A percentile compares a stretch with the other conserved stretches of the same genome.
These are phyloP conservation scores for Bipolaris gigantea DNA, from an alignment of 2,329 filamentous ascomycete species.

Conservation along the genomic window DNA sequence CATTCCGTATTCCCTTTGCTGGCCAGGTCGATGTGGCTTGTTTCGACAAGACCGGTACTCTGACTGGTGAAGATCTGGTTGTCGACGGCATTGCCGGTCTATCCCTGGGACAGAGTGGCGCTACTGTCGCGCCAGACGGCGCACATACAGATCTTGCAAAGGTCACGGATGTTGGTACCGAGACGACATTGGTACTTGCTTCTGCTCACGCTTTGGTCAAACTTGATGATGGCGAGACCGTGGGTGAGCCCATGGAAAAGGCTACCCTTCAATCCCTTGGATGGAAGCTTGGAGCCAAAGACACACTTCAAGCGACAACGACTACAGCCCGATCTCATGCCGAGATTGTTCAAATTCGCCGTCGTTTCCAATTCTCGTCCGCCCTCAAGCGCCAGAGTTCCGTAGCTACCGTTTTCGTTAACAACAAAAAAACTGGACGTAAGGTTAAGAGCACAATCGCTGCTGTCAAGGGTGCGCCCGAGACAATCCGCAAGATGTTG, in stretches of 20 bases:
- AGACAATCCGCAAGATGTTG: conserved; percentile 95
- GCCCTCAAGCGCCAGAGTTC: conserved; percentile 95
- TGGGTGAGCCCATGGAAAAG: conserved; percentile 99
- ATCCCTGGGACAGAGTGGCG: conserved; percentile 68
- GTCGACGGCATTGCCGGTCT: conserved; percentile 96
- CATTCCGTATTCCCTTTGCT: conserved; percentile 95
- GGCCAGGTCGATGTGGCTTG: conserved; percentile 95
- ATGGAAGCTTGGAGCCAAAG: conserved; percentile 89
- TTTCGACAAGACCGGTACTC: conserved; percentile 97
- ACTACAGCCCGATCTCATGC: conserved; percentile 53
- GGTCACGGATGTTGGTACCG: conserved; percentile 69
- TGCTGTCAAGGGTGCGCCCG: conserved; percentile 93
- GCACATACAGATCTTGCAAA: conserved; percentile 78
- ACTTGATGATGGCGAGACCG: conserved; percentile 93
- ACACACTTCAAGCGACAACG: conserved; percentile 74
- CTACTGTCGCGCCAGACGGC: conserved; percentile 73
- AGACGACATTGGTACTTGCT: conserved; percentile 90
- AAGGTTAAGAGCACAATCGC: conserved; percentile 86
- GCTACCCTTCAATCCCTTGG: conserved; percentile 86
- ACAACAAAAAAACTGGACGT: conserved; percentile 71
- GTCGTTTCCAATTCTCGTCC: conserved; percentile 97
- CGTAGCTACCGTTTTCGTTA: conserved; percentile 77
- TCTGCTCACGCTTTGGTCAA: conserved; percentile 95
- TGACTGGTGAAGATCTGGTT: conserved; percentile 94
- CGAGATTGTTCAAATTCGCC: conserved; percentile 89